Evolutionary conservation across 768 basidiomycete genomes (phyloP).

Genomic region (Amyloporia xantha): DNA sequence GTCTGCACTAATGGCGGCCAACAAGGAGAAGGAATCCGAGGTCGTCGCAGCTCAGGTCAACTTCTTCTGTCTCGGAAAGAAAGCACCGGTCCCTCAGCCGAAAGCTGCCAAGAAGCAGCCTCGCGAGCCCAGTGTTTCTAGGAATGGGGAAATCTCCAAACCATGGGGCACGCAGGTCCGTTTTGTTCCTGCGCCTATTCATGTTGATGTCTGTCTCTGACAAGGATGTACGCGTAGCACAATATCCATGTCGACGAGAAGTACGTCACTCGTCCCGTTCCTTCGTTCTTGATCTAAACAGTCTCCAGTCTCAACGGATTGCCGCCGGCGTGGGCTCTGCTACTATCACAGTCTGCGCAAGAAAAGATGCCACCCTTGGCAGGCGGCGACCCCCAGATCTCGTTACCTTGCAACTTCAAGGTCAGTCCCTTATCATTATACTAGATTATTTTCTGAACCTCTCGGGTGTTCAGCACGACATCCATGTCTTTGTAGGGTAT

Average conservation of each 20-base stretch:
- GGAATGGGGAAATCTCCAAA: not conserved
- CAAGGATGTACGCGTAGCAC: too few species aligned
- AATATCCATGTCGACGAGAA: slow-evolving; percentile 5
- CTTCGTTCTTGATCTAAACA: not conserved
- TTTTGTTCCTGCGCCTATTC: not conserved
- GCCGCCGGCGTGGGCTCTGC: not conserved
- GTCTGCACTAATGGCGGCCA: not conserved
- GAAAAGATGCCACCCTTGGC: not conserved
- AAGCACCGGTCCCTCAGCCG: not conserved
- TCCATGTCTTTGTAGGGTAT: slow-evolving; percentile 2
- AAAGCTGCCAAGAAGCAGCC: not conserved
- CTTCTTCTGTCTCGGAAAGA: not conserved
- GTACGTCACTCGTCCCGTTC: not conserved
- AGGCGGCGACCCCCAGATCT: not conserved
- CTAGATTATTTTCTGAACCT: not conserved
- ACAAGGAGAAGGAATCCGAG: too few species aligned
- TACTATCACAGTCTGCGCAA: not conserved
- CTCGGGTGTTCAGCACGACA: not conserved
- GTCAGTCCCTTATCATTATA: not conserved
- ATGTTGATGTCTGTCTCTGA: too few species aligned
- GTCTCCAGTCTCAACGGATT: not conserved
- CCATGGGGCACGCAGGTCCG: not conserved
- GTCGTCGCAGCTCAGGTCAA: not conserved
- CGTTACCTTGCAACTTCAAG: not conserved
- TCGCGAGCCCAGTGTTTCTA: too few species aligned